Conservation (phyloP, 2,329 filamentous ascomycete genomes). For the Diplodia mutila region DNA sequence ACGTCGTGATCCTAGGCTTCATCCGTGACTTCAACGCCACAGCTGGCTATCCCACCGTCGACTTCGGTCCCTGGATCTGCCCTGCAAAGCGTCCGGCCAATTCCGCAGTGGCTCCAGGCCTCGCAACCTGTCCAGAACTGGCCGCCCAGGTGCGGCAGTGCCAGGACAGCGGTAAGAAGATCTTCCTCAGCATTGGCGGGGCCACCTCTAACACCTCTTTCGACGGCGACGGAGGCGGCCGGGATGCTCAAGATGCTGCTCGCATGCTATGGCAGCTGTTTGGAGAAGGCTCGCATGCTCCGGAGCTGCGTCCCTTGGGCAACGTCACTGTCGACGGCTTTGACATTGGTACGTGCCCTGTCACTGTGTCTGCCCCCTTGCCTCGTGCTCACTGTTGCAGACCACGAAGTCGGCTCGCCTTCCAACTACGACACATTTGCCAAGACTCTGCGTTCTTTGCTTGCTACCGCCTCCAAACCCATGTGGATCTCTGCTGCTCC, state of each 20-base stretch:
- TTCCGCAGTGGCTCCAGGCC: neutral
- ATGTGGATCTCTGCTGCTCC: constrained; percentile 22
- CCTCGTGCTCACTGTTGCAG: neutral
- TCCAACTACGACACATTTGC: constrained; percentile 17
- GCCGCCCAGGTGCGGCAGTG: neutral
- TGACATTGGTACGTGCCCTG: constrained; percentile 12
- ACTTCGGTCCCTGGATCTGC: constrained; percentile 15
- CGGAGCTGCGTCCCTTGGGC: constrained; percentile 4
- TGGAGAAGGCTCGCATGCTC: neutral
- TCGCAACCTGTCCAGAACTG: constrained; percentile 8
- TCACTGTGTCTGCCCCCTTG: neutral
- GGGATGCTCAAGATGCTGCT: constrained; percentile 4
- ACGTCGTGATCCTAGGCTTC: constrained; percentile 22
- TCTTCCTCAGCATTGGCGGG: constrained; percentile 21
- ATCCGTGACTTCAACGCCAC: constrained; percentile 15
- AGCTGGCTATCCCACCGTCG: constrained; percentile 12
- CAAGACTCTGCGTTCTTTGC: neutral
- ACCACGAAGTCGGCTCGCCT: constrained; percentile 22
- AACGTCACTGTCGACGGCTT: constrained; percentile 19
- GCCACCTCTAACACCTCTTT: constrained; percentile 19
- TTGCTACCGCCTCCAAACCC: constrained; percentile 9
- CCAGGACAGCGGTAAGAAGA: constrained; percentile 7
- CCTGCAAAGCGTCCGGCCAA: neutral
- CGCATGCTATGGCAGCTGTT: constrained; percentile 11
- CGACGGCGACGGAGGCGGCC: neutral